phyloP scores from a whole-genome alignment of 2,329 filamentous ascomycete species.

The Fusarium torulosum region DNA sequence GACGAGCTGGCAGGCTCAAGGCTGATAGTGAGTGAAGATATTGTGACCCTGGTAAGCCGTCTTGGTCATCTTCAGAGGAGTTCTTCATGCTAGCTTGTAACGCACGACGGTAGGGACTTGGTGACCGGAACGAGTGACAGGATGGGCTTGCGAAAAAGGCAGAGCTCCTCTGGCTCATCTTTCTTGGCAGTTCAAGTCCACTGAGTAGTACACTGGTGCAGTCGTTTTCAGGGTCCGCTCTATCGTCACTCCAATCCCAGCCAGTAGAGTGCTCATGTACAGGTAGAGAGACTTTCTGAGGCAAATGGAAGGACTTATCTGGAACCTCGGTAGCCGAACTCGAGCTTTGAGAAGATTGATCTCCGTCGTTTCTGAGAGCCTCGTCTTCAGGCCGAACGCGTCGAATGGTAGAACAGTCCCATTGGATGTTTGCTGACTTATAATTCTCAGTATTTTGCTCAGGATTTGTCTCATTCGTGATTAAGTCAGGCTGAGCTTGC shows the following conservation, averaged over 20 bases:
- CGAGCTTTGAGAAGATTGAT: not conserved
- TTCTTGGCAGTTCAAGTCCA: slow-evolving; percentile 43
- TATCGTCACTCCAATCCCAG: not conserved
- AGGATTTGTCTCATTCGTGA: slow-evolving; percentile 4
- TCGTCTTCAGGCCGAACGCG: slow-evolving; percentile 52
- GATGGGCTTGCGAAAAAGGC: slow-evolving; percentile 66
- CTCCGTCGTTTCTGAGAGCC: slow-evolving; percentile 47
- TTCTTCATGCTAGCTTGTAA: slow-evolving; percentile 61
- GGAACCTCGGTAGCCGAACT: slow-evolving; percentile 12
- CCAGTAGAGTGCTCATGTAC: not conserved
- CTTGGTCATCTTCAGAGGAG: slow-evolving; percentile 47
- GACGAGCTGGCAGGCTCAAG: slow-evolving; percentile 56
- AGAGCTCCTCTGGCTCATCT: slow-evolving; percentile 59
- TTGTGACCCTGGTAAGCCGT: slow-evolving; percentile 50
- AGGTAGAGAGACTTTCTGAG: not conserved
- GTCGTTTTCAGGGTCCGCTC: not conserved
- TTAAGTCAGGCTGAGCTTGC: not conserved
- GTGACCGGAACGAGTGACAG: slow-evolving; percentile 65
- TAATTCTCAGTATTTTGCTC: not conserved
- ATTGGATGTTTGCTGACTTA: slow-evolving; percentile 18
- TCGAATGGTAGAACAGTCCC: slow-evolving; percentile 51
- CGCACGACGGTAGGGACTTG: slow-evolving; percentile 68
- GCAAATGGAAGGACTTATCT: not conserved
- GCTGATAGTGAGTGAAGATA: slow-evolving; percentile 58
- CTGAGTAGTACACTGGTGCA: not conserved